Evolutionary conservation across 768 basidiomycete species (phyloP).

Genomic region (Leccinum subgranulosum): DNA sequence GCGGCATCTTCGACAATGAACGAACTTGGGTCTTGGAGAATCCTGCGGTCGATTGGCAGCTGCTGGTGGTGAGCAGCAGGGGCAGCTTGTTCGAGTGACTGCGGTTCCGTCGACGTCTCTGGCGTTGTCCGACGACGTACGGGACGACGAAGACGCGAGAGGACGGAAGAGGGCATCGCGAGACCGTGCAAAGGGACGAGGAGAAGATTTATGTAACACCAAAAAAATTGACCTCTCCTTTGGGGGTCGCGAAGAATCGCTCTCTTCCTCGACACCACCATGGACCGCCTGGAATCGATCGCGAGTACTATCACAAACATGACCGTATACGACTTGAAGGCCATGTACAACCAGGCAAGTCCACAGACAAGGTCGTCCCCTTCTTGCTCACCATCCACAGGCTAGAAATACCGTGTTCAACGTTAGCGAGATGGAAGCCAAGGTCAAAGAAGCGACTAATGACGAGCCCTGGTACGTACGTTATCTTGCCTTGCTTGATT

Average conservation of each 20-base stretch:
- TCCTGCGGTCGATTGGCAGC: constrained; percentile 24
- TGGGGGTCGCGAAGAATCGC: constrained; percentile 21
- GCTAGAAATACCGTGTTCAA: constrained; percentile 97
- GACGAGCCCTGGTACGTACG: constrained; percentile 91
- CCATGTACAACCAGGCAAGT: constrained; percentile 86
- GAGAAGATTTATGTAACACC: neutral
- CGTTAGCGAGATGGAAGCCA: constrained; percentile 95
- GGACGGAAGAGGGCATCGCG: constrained; percentile 25
- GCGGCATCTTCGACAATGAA: constrained; percentile 11
- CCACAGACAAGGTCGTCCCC: neutral
- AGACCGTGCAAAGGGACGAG: neutral
- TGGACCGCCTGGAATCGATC: constrained; percentile 80
- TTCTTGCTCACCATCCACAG: constrained; percentile 36
- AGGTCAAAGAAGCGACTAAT: constrained; percentile 95
- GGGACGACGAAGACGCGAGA: constrained; percentile 33
- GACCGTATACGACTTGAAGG: constrained; percentile 91
- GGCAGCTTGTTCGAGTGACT: neutral
- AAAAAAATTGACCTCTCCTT: constrained; percentile 18
- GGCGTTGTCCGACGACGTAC: constrained; percentile 21
- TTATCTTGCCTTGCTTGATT: constrained; percentile 1
- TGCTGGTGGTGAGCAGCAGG: neutral
- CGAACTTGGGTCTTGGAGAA: constrained; percentile 31
- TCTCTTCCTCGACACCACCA: constrained; percentile 32
- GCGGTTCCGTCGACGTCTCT: neutral
- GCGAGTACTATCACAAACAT: constrained; percentile 75